A percentile compares a stretch with the other conserved stretches of the same genome.
Conservation (phyloP, 257 asterid genomes). For the Solanum boliviense region DNA sequence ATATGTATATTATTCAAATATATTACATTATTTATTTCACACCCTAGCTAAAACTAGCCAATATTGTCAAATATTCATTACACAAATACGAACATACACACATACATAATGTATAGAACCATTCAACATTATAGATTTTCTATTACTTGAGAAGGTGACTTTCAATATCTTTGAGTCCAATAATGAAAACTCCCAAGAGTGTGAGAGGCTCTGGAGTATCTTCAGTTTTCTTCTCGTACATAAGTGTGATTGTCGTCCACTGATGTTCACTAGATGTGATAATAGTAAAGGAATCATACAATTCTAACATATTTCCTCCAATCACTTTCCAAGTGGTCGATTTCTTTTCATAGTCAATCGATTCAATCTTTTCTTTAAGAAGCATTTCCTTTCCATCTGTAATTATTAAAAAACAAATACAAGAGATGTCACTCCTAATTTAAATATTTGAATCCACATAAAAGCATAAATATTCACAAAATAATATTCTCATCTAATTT, state of each 20-base stretch:
- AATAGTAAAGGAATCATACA: background rate
- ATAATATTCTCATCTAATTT: background rate
- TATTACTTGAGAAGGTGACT: background rate
- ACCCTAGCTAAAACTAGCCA: background rate
- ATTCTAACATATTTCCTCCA: background rate
- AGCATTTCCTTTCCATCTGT: background rate
- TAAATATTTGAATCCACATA: background rate
- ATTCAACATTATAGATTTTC: background rate
- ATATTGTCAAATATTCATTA: background rate
- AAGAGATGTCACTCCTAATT: background rate
- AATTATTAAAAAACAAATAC: background rate
- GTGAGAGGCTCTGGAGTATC: background rate
- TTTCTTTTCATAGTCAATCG: background rate
- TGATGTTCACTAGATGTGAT: background rate
- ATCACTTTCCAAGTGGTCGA: background rate
- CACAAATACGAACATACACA: background rate
- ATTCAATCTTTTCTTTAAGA: background rate
- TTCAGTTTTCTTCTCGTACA: slow-evolving; percentile 13
- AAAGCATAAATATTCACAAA: background rate
- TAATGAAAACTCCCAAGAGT: background rate
- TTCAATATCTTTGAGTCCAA: background rate
- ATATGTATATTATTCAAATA: background rate
- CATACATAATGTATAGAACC: background rate
- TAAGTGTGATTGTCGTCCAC: background rate
- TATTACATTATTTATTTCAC: background rate